Evolutionary conservation across 1,284 basidiomycete species (phyloP).

Genomic region (Cutaneotrichosporon cavernicola): DNA sequence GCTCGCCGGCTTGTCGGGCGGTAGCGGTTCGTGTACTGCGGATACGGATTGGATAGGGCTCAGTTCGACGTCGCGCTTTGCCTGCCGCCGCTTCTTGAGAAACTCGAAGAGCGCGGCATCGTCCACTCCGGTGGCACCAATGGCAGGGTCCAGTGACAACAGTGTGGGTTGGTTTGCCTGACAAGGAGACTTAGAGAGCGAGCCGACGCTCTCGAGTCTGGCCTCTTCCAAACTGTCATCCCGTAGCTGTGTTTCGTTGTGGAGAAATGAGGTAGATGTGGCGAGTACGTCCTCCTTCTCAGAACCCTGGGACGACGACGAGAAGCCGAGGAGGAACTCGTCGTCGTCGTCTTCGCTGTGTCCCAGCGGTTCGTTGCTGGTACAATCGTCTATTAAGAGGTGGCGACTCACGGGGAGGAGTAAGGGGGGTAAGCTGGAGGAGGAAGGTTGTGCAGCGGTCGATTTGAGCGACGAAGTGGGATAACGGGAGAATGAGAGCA

Average conservation of each 20-base stretch:
- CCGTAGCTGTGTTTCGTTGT: not conserved
- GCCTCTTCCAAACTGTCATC: not conserved
- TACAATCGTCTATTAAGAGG: not conserved
- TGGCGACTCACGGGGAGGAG: not conserved
- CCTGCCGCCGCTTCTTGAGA: not conserved
- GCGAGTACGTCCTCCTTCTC: not conserved
- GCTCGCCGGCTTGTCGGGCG: not conserved
- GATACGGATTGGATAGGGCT: not conserved
- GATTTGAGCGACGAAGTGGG: not conserved
- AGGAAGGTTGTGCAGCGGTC: not conserved
- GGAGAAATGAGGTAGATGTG: not conserved
- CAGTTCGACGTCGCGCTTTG: not conserved
- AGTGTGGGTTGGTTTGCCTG: not conserved
- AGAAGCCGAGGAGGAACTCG: constrained; percentile 8
- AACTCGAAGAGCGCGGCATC: constrained; percentile 5
- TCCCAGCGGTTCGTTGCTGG: not conserved
- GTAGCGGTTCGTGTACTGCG: not conserved
- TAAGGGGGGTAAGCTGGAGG: not conserved
- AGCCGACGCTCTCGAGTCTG: not conserved
- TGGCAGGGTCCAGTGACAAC: not conserved
- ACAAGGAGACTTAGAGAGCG: not conserved
- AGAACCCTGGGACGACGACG: not conserved
- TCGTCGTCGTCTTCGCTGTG: constrained; percentile 7
- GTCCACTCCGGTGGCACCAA: not conserved
- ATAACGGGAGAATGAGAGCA: not conserved